These are phyloP conservation scores for Colletotrichum graminicola DNA, from an alignment of 2,329 filamentous ascomycete genomes.

Conservation along the genomic window DNA sequence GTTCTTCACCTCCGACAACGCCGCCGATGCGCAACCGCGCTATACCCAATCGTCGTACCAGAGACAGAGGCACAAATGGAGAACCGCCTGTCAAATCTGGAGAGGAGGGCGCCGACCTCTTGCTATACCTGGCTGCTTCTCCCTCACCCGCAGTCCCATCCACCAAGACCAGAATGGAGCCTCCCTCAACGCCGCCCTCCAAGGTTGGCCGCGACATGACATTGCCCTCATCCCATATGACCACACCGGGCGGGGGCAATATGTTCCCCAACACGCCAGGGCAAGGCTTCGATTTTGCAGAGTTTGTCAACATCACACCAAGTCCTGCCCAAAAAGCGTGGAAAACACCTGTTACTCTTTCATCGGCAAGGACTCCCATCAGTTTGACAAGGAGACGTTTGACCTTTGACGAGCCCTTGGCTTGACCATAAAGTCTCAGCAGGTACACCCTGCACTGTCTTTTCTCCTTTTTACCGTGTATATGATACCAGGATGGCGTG, in stretches of 20 bases:
- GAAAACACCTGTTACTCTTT: conserved; percentile 79
- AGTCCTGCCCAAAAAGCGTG: conserved; percentile 92
- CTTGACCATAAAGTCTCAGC: conserved; percentile 49
- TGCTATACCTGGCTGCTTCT: conserved; percentile 89
- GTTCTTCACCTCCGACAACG: conserved; percentile 87
- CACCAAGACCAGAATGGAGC: conserved; percentile 68
- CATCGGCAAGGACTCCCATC: conserved; percentile 65
- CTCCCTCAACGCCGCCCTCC: conserved; percentile 81
- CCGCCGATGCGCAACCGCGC: conserved; percentile 75
- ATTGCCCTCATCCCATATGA: conserved; percentile 88
- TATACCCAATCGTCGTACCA: conserved; percentile 61
- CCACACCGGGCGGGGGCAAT: conserved; percentile 80
- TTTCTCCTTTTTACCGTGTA: not conserved
- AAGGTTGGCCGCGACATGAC: conserved; percentile 72
- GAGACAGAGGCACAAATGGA: conserved; percentile 58
- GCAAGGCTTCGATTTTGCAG: conserved; percentile 90
- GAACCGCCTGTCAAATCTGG: conserved; percentile 68
- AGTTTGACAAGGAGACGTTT: conserved; percentile 80
- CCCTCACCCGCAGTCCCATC: conserved; percentile 82
- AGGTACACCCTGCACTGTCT: not conserved
- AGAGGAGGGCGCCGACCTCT: conserved; percentile 84
- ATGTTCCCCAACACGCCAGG: conserved; percentile 82
- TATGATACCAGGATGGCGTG: conserved; percentile 21
- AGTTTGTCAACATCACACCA: conserved; percentile 97
- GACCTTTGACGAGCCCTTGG: conserved; percentile 83